Base-by-base conservation (phyloP, 2,329 filamentous ascomycete genomes). In the Scorias spongiosa region DNA sequence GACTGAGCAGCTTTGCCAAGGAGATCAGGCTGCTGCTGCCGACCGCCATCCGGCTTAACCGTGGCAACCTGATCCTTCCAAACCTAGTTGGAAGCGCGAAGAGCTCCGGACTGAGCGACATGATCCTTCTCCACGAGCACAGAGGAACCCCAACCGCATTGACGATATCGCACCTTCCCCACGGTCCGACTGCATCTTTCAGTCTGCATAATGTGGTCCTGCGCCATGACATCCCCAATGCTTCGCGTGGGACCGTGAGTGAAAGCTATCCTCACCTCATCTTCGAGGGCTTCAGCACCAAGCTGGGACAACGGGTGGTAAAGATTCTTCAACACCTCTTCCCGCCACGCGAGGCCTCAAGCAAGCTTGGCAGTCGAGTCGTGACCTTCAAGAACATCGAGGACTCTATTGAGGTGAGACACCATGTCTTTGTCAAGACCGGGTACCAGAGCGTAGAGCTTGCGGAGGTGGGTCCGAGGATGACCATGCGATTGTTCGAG, bases 401-500 rank as follows among this genome's bases (percentile, higher is more conserved):
- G 51, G 77, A 81, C 52, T 76, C 70, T 47, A 93, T 96, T 42
- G 89, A 98, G 64, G 83, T 98, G 39, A 76, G 91, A 3, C 86
- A 93, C 61, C 82, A 87, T 61, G 88, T 98, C 2, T 98, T 95
- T 59, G 89, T 98, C 14, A 81, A 84, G 61, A 96, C 91, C 0
- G 82, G 84, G 1, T 91, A 89, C 58, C 80, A 93, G 58, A 84
- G 81, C 46, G 85, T 96, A 2, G 87, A 93, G 63, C 66, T 94
- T 54, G 81, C 84, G 11, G 87, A 94, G 62, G 86, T 93, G 42
- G 87, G 89, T 0, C 91, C 91, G 1, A 74, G 91, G 45, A 94
- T 96, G 85, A 94, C 87, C n/a, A 91, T 96, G 86, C 74, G 86
- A 52, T 69, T 87, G 43, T 98, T 96, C 59, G 86, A 96, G 67